phyloP scores from a whole-genome alignment of 306 rosid genomes.

The Cucurbita argyrosperma region DNA sequence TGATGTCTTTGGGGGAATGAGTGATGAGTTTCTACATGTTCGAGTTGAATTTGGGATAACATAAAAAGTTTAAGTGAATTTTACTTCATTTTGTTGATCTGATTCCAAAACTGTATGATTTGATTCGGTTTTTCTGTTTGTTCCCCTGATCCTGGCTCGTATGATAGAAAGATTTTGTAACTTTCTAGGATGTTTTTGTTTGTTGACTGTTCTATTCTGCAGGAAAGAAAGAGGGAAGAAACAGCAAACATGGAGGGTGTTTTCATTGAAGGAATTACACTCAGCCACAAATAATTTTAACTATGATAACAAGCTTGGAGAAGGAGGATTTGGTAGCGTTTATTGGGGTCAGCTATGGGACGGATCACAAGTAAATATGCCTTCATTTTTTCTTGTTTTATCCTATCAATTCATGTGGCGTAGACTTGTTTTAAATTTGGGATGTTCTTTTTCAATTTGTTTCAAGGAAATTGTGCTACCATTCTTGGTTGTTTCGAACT shows the following conservation, averaged over 20 bases:
- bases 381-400: neutral
- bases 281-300: constrained; percentile 92
- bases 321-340: constrained; percentile 96
- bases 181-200: neutral
- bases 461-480: neutral
- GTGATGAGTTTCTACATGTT: neutral
- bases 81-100: neutral
- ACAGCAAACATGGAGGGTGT: constrained; percentile 75
- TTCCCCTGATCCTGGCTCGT: neutral
- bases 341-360: constrained; percentile 99
- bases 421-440: neutral
- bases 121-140: too few relatives aligned
- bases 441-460: neutral
- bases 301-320: constrained; percentile 98
- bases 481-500: neutral
- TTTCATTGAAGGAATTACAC: constrained; percentile 84
- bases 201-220: constrained; percentile 14
- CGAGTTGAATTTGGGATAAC: neutral
- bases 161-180: neutral
- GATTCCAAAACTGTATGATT: neutral
- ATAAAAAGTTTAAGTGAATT: neutral
- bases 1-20: neutral
- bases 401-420: neutral
- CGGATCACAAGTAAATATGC: constrained; percentile 70
- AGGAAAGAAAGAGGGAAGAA: constrained; percentile 74